Evolutionary conservation across 2,329 filamentous ascomycete species (phyloP).

Genomic region (Herpomyces periplanetae): DNA sequence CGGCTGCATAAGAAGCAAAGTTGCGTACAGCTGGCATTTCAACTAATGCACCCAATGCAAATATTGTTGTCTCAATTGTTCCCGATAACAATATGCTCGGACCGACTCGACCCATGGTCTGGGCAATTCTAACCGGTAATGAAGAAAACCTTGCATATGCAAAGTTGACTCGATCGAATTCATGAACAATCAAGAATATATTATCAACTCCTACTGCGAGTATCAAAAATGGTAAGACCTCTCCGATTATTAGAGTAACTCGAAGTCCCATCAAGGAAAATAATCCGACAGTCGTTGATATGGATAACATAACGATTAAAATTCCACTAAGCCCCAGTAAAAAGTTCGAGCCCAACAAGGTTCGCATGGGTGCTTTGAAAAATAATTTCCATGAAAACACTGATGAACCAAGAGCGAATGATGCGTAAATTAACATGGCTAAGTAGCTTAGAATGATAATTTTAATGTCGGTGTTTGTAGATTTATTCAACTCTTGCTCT

Average conservation of each 20-base stretch:
- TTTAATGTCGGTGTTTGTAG: conserved; percentile 86
- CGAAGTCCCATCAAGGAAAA: conserved; percentile 76
- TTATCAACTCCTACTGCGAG: conserved; percentile 91
- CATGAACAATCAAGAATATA: conserved; percentile 91
- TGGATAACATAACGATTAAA: conserved; percentile 82
- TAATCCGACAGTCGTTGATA: conserved; percentile 65
- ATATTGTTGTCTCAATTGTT: conserved; percentile 70
- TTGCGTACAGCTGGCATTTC: conserved; percentile 94
- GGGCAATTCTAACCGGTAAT: conserved; percentile 42
- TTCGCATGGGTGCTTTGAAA: conserved; percentile 37
- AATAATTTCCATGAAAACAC: conserved; percentile 37
- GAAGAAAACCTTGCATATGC: conserved; percentile 80
- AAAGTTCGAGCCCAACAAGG: conserved; percentile 83
- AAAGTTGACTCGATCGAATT: conserved; percentile 75
- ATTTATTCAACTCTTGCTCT: conserved; percentile 84
- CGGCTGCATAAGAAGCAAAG: conserved; percentile 81
- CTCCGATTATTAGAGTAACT: conserved; percentile 83
- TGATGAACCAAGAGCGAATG: conserved; percentile 56
- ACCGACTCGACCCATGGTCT: conserved; percentile 74
- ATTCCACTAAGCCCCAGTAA: conserved; percentile 79
- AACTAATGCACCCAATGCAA: conserved; percentile 63
- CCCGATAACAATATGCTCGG: conserved; percentile 84
- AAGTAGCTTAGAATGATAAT: conserved; percentile 88
- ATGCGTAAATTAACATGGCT: conserved; percentile 95
- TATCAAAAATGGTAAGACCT: conserved; percentile 91